phyloP scores from a whole-genome alignment of 2,329 filamentous ascomycete genomes.

The Didymella segeticola region DNA sequence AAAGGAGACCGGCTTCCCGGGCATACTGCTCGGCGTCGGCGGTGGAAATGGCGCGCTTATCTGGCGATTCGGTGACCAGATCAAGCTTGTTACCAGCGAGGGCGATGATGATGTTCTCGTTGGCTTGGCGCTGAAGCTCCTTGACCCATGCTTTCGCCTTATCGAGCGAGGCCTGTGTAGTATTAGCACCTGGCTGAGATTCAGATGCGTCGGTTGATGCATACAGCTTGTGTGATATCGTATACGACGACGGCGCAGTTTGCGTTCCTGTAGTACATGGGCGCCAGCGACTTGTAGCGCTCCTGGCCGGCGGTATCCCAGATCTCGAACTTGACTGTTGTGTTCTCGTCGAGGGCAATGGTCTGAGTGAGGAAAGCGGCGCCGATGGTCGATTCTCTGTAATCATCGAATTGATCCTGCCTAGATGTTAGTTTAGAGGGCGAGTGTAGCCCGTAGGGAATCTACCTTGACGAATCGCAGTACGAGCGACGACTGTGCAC shows the following conservation, averaged over 20 bases:
- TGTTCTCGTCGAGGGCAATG: constrained; percentile 96
- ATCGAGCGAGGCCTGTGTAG: constrained; percentile 82
- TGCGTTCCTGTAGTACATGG: constrained; percentile 99
- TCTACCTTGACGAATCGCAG: constrained; percentile 95
- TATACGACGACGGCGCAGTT: constrained; percentile 99
- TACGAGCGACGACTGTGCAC: constrained; percentile 87
- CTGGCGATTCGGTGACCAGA: constrained; percentile 89
- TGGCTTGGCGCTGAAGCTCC: constrained; percentile 96
- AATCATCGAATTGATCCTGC: constrained; percentile 98
- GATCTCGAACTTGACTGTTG: constrained; percentile 99
- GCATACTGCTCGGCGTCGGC: constrained; percentile 96
- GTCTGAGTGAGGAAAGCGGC: constrained; percentile 99
- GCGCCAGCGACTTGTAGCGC: constrained; percentile 96
- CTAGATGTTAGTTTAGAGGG: not conserved
- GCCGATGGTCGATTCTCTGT: constrained; percentile 97
- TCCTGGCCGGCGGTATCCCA: constrained; percentile 94
- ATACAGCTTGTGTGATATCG: constrained; percentile 97
- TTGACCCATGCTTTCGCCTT: constrained; percentile 99
- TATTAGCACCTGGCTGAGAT: constrained; percentile 30
- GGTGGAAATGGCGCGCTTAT: constrained; percentile 89
- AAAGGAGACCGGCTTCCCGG: constrained; percentile 88
- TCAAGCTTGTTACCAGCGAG: constrained; percentile 94
- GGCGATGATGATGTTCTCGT: constrained; percentile 99
- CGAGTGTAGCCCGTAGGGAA: not conserved
- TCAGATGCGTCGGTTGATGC: constrained; percentile 40